Conservation (phyloP, 192 early-diverging fungal species). For the Gonapodya prolifera region DNA sequence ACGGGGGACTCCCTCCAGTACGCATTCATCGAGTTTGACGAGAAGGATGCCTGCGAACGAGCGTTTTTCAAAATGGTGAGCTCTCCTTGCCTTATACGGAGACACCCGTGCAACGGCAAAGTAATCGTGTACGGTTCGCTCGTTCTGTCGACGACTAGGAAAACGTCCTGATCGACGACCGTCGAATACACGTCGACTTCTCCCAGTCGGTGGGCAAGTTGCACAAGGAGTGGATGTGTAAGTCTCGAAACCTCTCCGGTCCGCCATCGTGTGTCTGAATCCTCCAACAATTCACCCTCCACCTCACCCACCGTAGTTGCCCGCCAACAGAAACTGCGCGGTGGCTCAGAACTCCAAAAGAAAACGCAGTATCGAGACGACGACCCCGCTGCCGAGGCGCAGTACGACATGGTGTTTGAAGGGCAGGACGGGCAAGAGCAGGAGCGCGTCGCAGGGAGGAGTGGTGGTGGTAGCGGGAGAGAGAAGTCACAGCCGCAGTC, state of each 20-base stretch:
- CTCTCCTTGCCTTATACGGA: neutral
- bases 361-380: neutral
- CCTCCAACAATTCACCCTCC: slow-evolving; percentile 8
- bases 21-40: slow-evolving; percentile 92
- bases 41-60: slow-evolving; percentile 73
- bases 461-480: slow-evolving; percentile 1
- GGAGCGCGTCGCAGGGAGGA: neutral
- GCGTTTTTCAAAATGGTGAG: slow-evolving; percentile 4
- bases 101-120: too few relatives aligned
- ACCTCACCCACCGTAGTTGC: slow-evolving; percentile 31
- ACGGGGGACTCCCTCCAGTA: slow-evolving; percentile 77
- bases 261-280: too few relatives aligned
- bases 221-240: slow-evolving; percentile 63
- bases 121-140: too few relatives aligned
- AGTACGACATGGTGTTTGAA: neutral
- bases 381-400: neutral
- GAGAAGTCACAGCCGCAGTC: neutral
- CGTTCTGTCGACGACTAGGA: slow-evolving; percentile 99
- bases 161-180: slow-evolving; percentile 89
- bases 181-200: slow-evolving; percentile 93
- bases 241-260: slow-evolving; percentile 40
- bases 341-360: slow-evolving; percentile 19
- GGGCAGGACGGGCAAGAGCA: neutral
- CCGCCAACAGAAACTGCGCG: slow-evolving; percentile 22
- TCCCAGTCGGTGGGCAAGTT: slow-evolving; percentile 87